phyloP scores from a whole-genome alignment of 176 grass and related monocot species.

The Sorghum bicolor region Sorghum_bicolor_NCBIv3 NC_012875.2:57403001-57403500 shows the following conservation, averaged over 20 bases:
- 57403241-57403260: slow-evolving; percentile 21
- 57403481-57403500: slow-evolving; percentile 17
- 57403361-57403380: slow-evolving; percentile 13
- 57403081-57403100: not conserved
- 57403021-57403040: not conserved
- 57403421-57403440: not conserved
- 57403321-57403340: slow-evolving; percentile 1
- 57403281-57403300: slow-evolving; percentile 4
- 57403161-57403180: slow-evolving; percentile 8
- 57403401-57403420: slow-evolving; percentile 30
- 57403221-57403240: slow-evolving; percentile 26
- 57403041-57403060: slow-evolving; percentile 16
- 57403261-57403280: not conserved
- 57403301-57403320: slow-evolving; percentile 41
- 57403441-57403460: not conserved
- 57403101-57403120: slow-evolving; percentile 18
- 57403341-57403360: slow-evolving; percentile 8
- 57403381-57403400: slow-evolving; percentile 53
- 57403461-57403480: slow-evolving; percentile 2
- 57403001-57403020: not conserved
- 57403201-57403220: not conserved
- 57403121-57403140: slow-evolving; percentile 26
- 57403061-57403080: not conserved
- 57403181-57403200: slow-evolving; percentile 38
- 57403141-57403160: slow-evolving; percentile 33